Base-by-base conservation (phyloP, 371 early-diverging fungal species). In the Mucor sp. region DNA sequence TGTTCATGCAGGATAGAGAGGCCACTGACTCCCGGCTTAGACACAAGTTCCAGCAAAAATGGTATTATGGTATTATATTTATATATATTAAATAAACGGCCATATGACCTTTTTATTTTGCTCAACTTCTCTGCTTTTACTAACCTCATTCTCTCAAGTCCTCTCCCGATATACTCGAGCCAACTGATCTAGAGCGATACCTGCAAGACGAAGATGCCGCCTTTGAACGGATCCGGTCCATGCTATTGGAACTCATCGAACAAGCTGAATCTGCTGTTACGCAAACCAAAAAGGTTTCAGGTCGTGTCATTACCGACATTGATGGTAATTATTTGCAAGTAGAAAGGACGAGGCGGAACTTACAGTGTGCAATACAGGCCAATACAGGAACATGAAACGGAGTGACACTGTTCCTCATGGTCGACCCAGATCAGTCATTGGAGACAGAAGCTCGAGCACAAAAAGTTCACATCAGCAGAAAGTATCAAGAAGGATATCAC, bases 191-290 rank as follows among this genome's bases (percentile, higher is more conserved):
- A 27, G 63, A 63, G 44, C 58, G 58, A 58, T 63, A 32, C 41
- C 32, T 68, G 33, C 71, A 79, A 35, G 82, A 73, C 12, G 77
- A 77, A 60, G 82, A 82, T 64, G 73, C 72, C 53, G 71, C 74
- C 23, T 82, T 76, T 57, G 76, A 79, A 61, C 70, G 76, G 55
- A 47, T 82, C 19, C 68, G 71, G 17, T 33, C 58, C 7, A 76
- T 77, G 69, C 59, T 82, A 19, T 48, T 71, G 50, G 61, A 67
- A 25, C 65, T 82, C n/a, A 82, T 82, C 63, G 79, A 82, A 30
- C 73, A 79, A 37, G 82, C 82, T 41, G 77, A 82, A 70, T 59
- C 66, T 30, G 82, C 82, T 44, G 66, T 82, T 57, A 30, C 60
- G 19, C 71, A 72, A 68, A 69, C 73, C 23, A 65, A 64, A 30